phyloP scores from a whole-genome alignment of 345 rosid species.

The Boechera retrofracta region DNA sequence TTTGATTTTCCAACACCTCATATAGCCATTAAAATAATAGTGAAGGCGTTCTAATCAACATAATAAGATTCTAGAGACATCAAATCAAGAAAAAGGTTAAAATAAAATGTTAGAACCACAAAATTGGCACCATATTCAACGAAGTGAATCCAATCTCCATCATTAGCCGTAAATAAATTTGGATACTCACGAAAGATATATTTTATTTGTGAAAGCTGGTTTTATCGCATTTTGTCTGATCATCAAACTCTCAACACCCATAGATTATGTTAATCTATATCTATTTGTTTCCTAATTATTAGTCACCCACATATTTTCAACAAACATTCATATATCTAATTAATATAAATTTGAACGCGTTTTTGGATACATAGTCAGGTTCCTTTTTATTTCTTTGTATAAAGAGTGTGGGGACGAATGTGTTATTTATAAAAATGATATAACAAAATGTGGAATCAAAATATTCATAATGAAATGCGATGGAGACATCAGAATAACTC shows the following conservation, averaged over 20 bases:
- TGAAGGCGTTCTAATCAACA: not conserved
- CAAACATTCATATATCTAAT: not conserved
- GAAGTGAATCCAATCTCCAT: slow-evolving; percentile 25
- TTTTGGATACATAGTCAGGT: not conserved
- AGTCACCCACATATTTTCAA: slow-evolving; percentile 20
- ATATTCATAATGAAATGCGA: slow-evolving; percentile 9
- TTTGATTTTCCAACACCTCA: too few species aligned
- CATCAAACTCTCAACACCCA: slow-evolving; percentile 28
- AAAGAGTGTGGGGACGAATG: not conserved
- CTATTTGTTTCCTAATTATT: too few species aligned
- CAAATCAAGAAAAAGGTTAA: not conserved
- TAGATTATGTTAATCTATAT: not conserved
- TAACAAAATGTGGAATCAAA: not conserved
- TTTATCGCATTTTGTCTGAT: slow-evolving; percentile 20
- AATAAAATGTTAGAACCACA: not conserved
- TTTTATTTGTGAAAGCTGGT: slow-evolving; percentile 17
- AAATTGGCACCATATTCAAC: not conserved
- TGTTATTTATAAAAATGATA: not conserved
- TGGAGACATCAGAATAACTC: slow-evolving; percentile 1
- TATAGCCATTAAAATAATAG: not conserved
- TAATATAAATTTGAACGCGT: slow-evolving; percentile 26
- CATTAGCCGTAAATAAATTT: slow-evolving; percentile 8
- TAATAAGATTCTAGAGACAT: not conserved
- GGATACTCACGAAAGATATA: not conserved
- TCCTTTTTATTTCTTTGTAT: not conserved